These are phyloP conservation scores for Carex sylvatica DNA, from an alignment of 202 grass and related monocot genomes.

Conservation along the genomic window DNA sequence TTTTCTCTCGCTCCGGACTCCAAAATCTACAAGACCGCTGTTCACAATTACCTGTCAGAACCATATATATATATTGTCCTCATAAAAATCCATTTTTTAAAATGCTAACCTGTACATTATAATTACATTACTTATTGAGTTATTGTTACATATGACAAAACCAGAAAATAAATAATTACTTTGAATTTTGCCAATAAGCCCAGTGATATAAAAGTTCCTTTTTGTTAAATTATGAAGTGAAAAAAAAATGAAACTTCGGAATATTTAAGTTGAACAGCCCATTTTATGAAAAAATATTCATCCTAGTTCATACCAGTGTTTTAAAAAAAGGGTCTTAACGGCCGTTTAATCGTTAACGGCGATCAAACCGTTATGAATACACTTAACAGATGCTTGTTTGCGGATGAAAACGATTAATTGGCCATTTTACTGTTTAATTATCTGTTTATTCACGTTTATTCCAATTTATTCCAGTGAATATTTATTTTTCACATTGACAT, in stretches of 20 bases:
- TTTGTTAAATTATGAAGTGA: neutral
- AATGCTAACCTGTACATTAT: neutral
- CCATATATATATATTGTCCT: neutral
- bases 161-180: neutral
- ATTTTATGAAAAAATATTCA: neutral
- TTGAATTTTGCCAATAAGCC: neutral
- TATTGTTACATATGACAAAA: neutral
- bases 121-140: neutral
- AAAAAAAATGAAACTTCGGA: neutral
- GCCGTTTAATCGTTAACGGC: too few species aligned
- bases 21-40: too few species aligned
- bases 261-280: neutral
- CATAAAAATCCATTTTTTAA: neutral
- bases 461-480: too few species aligned
- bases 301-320: too few species aligned
- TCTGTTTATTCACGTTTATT: too few species aligned
- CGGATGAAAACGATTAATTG: too few species aligned
- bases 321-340: too few species aligned
- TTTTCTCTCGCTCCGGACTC: too few species aligned
- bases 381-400: too few species aligned
- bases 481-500: too few species aligned
- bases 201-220: neutral
- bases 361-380: too few species aligned
- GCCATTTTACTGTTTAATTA: too few species aligned
- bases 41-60: neutral